Conservation (phyloP, 2,329 filamentous ascomycete species). For the Zarea fungicola region DNA sequence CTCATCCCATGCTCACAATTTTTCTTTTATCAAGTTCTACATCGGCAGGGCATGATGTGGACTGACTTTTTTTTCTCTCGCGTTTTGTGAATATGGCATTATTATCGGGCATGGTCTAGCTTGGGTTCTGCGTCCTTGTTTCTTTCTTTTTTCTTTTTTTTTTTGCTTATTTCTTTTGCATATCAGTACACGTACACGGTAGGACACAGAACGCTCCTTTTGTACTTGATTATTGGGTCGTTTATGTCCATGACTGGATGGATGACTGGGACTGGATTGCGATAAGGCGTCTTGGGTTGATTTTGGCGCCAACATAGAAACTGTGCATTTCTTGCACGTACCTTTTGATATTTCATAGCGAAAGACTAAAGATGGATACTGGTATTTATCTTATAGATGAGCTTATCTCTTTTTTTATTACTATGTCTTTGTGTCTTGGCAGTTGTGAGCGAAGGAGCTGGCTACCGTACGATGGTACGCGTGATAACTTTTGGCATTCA, state of each 20-base stretch:
- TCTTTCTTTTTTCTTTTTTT: neutral
- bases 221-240: neutral
- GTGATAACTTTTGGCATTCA: too few species aligned
- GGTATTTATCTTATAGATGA: too few species aligned
- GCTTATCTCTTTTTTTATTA: too few species aligned
- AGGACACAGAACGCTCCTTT: conserved; percentile 10
- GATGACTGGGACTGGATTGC: neutral
- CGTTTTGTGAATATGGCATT: conserved; percentile 1
- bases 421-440: too few species aligned
- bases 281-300: neutral
- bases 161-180: neutral
- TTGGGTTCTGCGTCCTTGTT: neutral
- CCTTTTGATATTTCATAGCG: neutral
- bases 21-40: neutral
- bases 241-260: neutral
- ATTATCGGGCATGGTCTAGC: neutral
- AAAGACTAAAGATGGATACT: too few species aligned
- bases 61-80: neutral
- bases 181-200: conserved; percentile 6
- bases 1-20: neutral
- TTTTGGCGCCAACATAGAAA: neutral
- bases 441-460: too few species aligned
- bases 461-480: too few species aligned
- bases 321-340: neutral
- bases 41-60: neutral